Conservation (phyloP, 139 green algal genomes). For the Coccomyxa sp. region DNA sequence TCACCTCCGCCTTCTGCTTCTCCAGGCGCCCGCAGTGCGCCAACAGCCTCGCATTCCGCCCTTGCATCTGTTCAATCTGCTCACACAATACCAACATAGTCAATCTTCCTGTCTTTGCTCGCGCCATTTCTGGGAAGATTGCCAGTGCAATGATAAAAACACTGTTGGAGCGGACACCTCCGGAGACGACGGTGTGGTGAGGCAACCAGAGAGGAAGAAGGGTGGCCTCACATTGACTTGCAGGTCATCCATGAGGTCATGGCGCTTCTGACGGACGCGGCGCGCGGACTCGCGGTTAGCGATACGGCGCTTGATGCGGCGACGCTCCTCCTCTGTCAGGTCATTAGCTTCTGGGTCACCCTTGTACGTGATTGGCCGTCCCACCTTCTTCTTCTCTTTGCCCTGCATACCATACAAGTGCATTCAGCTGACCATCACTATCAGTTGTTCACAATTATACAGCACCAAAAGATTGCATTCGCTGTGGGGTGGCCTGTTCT, state of each 20-base stretch:
- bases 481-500: too few species aligned
- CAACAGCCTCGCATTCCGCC: neutral
- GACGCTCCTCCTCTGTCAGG: constrained; percentile 26
- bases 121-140: neutral
- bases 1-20: neutral
- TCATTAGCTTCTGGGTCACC: constrained; percentile 19
- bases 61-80: neutral
- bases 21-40: neutral
- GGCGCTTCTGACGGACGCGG: constrained; percentile 27
- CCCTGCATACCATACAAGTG: neutral
- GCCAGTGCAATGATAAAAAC: neutral
- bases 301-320: constrained; percentile 37
- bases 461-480: too few species aligned
- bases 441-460: too few species aligned
- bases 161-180: neutral
- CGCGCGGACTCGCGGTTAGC: constrained; percentile 39
- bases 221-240: constrained; percentile 9
- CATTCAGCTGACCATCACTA: too few species aligned
- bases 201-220: neutral
- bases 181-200: neutral
- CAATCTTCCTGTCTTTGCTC: neutral
- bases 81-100: neutral
- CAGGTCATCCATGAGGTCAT: constrained; percentile 27
- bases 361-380: constrained; percentile 22
- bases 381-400: constrained; percentile 23